Base-by-base conservation (phyloP, 73 alveolate genomes). In the Chromera velia region DNA sequence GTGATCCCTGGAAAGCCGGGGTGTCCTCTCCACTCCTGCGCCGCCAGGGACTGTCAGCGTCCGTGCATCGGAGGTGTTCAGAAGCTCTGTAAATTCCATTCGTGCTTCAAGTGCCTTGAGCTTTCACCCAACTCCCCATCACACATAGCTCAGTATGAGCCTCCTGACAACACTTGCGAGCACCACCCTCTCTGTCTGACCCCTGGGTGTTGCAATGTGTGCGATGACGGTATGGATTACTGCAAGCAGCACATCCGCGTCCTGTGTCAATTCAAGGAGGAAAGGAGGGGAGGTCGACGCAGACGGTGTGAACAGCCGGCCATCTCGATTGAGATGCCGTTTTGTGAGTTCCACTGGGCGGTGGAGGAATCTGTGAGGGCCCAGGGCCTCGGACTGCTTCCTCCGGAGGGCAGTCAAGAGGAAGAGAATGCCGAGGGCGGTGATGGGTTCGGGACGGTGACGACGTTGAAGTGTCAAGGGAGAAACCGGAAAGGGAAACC, bases 1-100 rank as follows among this genome's bases (percentile, higher is more conserved):
- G 74, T 49, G 17, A 18, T 75, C 28, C 68, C 66, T 4, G 68
- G 67, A n/a, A 73, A 74, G 13, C 30, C 0, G 68, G 82, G 68
- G 18, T 75, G 82, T 32, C 28, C 31, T 9, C 32, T 33, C 9
- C 82, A 75, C n/a, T 73, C 82, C 24, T 75, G 82, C 27, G 74
- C 34, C 18, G 32, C 10, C 18, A 30, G 10, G 24, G 72, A 34
- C 48, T 75, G 72, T 27, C 40, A 65, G 40, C 27, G 72, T 32
- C 6, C 19, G 18, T 63, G 31, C 33, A 26, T 32, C 28, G 22
- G 31, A 33, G 34, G 30, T 29, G 34, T 55, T 26, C 73, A 75
- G 74, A 47, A 27, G 32, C 64, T 75, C 48, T 75, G 82, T 67
- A 1, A 4, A 31, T 28, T 0, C 32, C 82, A 75, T 24, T 73